Base-by-base conservation (phyloP, 2,329 filamentous ascomycete genomes). In the Keithomyces neogunnii region DNA sequence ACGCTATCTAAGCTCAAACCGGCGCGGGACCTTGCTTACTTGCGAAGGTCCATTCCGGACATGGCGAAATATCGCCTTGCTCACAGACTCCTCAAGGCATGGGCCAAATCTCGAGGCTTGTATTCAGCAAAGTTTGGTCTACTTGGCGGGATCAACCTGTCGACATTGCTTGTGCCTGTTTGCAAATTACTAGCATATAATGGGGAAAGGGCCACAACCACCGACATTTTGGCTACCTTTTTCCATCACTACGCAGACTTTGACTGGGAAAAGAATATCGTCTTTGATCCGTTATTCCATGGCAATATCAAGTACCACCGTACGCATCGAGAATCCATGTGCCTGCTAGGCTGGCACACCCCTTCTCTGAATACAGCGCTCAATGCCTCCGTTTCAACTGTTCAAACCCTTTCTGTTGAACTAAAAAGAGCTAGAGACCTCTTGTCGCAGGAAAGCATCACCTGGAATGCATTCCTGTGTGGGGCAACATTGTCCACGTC, bases 111-210 rank as follows among this genome's bases (percentile, higher is more conserved):
- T 9, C 74, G 80, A 5, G 84, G 84, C 1, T 70, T 88, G 13
- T 87, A 86, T 62, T 76, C 80, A 0, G 75, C 81, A 1, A 80
- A 75, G 46, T 86, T 86, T 57, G 84, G 84, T 0, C 84, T 81
- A 53, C 69, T 88, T 0, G 77, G 81, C 5, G 83, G 82, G 3
- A 78, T 85, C 26, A 82, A 86, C 56, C 78, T 88, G 49, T 76
- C 80, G 0, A 65, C 85, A 28, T 70, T 88, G 60, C 69, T 88
- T 7, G 73, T 78, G 0, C 75, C 78, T 13, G 66, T 87, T 1
- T 77, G 75, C 63, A 86, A 87, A 62, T 62, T 76, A 28, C 61
- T 81, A 4, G 66, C 70, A 31, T 63, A 65, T 3, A 55, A 69
- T 8, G 59, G 58, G 7, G 62, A 63, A 19, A 49, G 60, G 0